These are phyloP conservation scores for Pythium periplocum DNA, from an alignment of 352 stramenopile genomes.

Conservation along the genomic window DNA sequence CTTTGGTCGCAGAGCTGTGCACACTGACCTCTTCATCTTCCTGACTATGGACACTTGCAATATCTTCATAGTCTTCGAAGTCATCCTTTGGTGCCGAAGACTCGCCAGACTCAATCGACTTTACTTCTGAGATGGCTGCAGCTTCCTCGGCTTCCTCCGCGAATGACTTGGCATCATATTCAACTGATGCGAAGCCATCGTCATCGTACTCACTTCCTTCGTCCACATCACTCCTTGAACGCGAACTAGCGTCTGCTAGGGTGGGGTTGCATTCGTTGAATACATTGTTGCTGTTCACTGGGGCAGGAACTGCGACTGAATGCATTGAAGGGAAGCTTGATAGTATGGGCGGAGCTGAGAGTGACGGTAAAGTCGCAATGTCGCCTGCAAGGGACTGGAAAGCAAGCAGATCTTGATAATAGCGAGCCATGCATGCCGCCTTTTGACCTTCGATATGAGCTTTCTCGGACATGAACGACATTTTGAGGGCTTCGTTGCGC, in stretches of 20 bases:
- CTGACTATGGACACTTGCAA: neutral
- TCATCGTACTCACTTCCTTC: neutral
- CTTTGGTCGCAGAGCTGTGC: too few species aligned
- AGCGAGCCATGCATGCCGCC: conserved; percentile 43
- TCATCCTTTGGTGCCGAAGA: too few species aligned
- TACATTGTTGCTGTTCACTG: too few species aligned
- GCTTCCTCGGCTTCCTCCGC: too few species aligned
- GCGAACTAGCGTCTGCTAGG: too few species aligned
- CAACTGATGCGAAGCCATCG: conserved; percentile 4
- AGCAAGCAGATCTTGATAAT: conserved; percentile 57
- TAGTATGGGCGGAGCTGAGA: too few species aligned
- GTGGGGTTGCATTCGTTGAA: too few species aligned
- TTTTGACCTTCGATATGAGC: conserved; percentile 49
- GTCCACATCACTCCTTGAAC: neutral
- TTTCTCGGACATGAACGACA: conserved; percentile 44
- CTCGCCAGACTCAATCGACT: neutral
- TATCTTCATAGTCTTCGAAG: neutral
- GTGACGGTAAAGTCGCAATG: neutral
- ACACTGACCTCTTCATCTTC: too few species aligned
- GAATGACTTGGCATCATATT: too few species aligned
- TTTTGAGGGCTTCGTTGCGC: conserved; percentile 29
- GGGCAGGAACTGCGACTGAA: too few species aligned
- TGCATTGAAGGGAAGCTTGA: too few species aligned
- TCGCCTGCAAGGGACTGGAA: conserved; percentile 33
- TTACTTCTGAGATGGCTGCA: conserved; percentile 5